Evolutionary conservation across 495 filamentous ascomycete species (phyloP), one percentile per base, ranked within the genome.

Genomic region (Daldinia grandis): DNA sequence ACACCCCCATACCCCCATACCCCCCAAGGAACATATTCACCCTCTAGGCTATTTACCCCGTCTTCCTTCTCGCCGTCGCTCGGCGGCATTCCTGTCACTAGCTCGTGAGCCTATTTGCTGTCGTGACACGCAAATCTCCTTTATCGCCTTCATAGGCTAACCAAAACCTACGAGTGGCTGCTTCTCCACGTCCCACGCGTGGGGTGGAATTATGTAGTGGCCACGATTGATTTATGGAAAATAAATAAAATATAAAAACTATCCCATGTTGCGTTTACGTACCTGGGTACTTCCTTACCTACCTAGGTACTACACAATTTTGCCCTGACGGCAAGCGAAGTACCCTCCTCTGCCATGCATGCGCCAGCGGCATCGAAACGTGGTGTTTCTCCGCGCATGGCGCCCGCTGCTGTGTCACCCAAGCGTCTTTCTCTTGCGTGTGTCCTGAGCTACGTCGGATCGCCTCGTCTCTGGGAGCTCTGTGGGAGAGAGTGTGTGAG

Each of bases 371-470:
- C 65, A 63, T 68, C 61, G 70, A 73, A 73, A 73, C 70, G 70
- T 73, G 70, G 70, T 73, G 70, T 73, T 69, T 73, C 65, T 72
- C 59, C 59, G 44, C 53, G 53, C 55, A 62, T 68, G 53, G 58
- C 58, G 62, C 49, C 67, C 27, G 68, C 62, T 71, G 69, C 38
- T 17, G 69, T 72, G 56, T 6, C 31, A 68, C 69, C 37, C 49
- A 38, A 64, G 19, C 33, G 9, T 17, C 5, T 37, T 8, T 57
- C 9, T 44, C 31, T 56, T 50, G 55, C 1, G 19, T 17, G 30
- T 19, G 19, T 24, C n/a, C 19, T 37, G 54, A 21, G 38, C 15
- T 33, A 44, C 56, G 49, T 28, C 51, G 53, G 63, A 49, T 44
- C 50, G 60, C 42, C 31, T 30, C 31, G 37, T 27, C 14, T 25